phyloP scores from a whole-genome alignment of 441 rosid species.

The Adansonia gregorii region DNA sequence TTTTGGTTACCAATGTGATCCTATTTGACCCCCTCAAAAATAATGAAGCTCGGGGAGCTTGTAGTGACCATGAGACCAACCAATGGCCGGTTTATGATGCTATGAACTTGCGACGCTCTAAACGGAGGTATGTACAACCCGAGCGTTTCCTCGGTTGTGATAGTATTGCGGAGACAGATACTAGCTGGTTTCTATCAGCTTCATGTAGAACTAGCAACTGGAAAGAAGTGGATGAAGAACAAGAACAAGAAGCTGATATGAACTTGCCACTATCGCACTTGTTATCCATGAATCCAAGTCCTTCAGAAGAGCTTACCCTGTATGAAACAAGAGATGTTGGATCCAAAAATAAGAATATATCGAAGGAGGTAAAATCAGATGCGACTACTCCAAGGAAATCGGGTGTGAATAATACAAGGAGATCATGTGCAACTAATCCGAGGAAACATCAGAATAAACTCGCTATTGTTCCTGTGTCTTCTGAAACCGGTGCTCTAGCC shows the following conservation, averaged over 20 bases:
- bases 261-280: slow-evolving; percentile 53
- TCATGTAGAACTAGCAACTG: slow-evolving; percentile 45
- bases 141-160: slow-evolving; percentile 70
- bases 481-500: slow-evolving; percentile 40
- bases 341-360: slow-evolving; percentile 30
- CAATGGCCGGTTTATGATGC: slow-evolving; percentile 38
- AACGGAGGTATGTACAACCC: slow-evolving; percentile 71
- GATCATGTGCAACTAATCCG: slow-evolving; percentile 1
- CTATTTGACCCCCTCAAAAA: slow-evolving; percentile 39
- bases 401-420: slow-evolving; percentile 12
- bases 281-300: slow-evolving; percentile 33
- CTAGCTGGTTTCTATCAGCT: slow-evolving; percentile 49
- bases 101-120: slow-evolving; percentile 69
- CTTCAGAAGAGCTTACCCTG: slow-evolving; percentile 29
- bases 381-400: background rate
- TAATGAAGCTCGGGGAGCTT: slow-evolving; percentile 35
- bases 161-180: slow-evolving; percentile 38
- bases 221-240: slow-evolving; percentile 46
- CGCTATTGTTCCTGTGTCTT: slow-evolving; percentile 57
- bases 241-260: slow-evolving; percentile 52
- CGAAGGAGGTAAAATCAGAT: slow-evolving; percentile 31
- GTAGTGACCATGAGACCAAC: slow-evolving; percentile 30
- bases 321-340: slow-evolving; percentile 34
- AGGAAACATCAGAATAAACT: slow-evolving; percentile 41
- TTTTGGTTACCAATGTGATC: slow-evolving; percentile 45